A percentile compares a stretch with the other conserved stretches of the same genome.
Evolutionary conservation across 129 eudicot species (phyloP).

Genomic region (Deinandra increscens): DNA sequence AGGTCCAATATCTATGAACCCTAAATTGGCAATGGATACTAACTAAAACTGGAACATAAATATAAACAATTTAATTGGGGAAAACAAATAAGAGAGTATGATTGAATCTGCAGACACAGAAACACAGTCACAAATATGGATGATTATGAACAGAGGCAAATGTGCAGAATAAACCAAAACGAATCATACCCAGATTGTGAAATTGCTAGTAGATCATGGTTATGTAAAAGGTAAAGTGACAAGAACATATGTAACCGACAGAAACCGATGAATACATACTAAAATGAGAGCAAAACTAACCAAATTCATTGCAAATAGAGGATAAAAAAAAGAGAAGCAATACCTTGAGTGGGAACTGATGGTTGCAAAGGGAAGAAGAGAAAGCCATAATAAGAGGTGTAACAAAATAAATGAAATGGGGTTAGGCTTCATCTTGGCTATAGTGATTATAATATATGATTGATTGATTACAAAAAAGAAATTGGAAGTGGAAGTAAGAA

Average conservation of each 20-base stretch:
- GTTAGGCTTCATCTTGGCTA: conserved; percentile 30
- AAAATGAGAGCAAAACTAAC: too few species aligned
- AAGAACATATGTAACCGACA: too few species aligned
- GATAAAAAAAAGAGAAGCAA: conserved; percentile 8
- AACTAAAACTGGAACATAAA: background rate
- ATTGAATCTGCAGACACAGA: conserved; percentile 13
- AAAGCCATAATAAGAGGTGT: conserved; percentile 44
- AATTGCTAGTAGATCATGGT: too few species aligned
- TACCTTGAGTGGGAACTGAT: conserved; percentile 62
- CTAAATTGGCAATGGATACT: conserved; percentile 12
- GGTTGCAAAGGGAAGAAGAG: conserved; percentile 56
- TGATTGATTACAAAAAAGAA: conserved; percentile 10
- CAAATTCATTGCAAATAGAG: background rate
- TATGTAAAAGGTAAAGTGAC: too few species aligned
- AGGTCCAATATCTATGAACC: conserved; percentile 14
- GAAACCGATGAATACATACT: too few species aligned
- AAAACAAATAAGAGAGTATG: background rate
- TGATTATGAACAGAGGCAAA: conserved; percentile 16
- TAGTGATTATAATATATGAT: background rate
- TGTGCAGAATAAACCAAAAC: conserved; percentile 13
- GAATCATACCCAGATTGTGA: conserved; percentile 16
- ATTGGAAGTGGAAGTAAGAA: conserved; percentile 34
- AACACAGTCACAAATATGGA: conserved; percentile 3
- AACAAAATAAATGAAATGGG: conserved; percentile 18
- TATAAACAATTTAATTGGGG: background rate